Evolutionary conservation across 78 protist genomes (phyloP), one percentile per base, ranked within the genome.

Genomic region (Salpingoeca rosetta): DNA sequence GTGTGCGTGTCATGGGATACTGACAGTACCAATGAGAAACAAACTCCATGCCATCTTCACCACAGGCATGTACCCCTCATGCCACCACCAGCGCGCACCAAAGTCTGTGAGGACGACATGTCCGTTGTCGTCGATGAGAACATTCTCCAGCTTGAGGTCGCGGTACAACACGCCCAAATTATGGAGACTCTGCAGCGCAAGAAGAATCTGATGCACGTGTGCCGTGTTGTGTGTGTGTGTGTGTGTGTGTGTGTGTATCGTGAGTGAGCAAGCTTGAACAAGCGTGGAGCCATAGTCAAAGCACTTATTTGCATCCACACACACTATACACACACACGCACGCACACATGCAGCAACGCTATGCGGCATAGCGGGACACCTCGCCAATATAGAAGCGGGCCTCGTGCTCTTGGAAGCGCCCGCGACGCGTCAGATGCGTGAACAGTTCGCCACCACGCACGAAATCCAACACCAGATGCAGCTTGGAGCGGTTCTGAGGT

Each of bases 61-160:
- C n/a, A n/a, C n/a, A n/a, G n/a, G n/a, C n/a, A n/a, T n/a, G n/a
- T n/a, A n/a, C n/a, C n/a, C n/a, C n/a, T n/a, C n/a, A n/a, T n/a
- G n/a, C n/a, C n/a, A n/a, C n/a, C n/a, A n/a, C n/a, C 65, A 22
- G 80, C 89, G 82, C 75, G 89, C 28, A 3, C 92, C 98, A 76
- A 96, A 96, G 73, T 96, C 98, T 0, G 98, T 90, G 88, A 96
- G 90, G 25, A 91, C 86, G 10, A 95, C 91, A 87, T 95, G 97
- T 24, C 97, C 90, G 7, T 77, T n/a, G 24, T 2, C 3, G 35
- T 77, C 81, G 51, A 77, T 81, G 31, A 92, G 75, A 40, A 92
- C n/a, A 57, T 92, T 92, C 85, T 92, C 91, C 3, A 88, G 95
- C 76, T 89, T 92, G 76, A 90, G 79, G 76, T 86, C 2, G 11